phyloP scores from a whole-genome alignment of 2,329 filamentous ascomycete genomes.

The Fusarium secorum region DNA sequence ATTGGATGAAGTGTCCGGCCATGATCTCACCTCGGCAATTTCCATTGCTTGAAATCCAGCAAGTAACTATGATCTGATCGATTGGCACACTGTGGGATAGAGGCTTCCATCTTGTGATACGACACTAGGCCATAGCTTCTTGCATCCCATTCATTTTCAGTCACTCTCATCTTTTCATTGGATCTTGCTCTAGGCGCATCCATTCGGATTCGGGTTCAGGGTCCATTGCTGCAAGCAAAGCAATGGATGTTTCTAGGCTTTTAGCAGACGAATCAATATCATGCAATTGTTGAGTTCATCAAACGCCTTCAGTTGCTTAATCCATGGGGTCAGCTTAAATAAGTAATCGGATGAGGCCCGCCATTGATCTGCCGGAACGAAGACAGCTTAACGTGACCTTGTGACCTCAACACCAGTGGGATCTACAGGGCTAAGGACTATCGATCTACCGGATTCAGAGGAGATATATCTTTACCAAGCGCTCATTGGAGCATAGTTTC shows the following conservation, averaged over 20 bases:
- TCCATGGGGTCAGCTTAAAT: not conserved
- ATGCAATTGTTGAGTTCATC: rapidly evolving
- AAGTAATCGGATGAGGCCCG: rapidly evolving
- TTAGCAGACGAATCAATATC: rapidly evolving
- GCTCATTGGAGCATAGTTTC: not conserved
- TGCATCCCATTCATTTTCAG: not conserved
- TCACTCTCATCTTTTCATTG: not conserved
- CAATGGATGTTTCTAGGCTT: not conserved
- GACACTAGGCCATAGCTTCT: not conserved
- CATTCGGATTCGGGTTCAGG: no score
- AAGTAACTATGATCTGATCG: not conserved
- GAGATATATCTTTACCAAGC: not conserved
- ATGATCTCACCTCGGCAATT: conserved; percentile 1
- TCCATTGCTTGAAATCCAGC: not conserved
- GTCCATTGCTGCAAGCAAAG: no score
- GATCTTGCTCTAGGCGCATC: not conserved
- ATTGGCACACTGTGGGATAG: not conserved
- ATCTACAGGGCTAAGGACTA: not conserved
- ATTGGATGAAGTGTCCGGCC: not conserved
- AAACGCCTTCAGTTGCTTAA: rapidly evolving
- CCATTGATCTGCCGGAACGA: not conserved
- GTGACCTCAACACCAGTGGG: not conserved
- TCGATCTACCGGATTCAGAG: not conserved
- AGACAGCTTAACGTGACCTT: not conserved
- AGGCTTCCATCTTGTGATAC: not conserved